Evolutionary conservation across 768 basidiomycete genomes (phyloP).

Genomic region (Auriculariales sp.): DNA sequence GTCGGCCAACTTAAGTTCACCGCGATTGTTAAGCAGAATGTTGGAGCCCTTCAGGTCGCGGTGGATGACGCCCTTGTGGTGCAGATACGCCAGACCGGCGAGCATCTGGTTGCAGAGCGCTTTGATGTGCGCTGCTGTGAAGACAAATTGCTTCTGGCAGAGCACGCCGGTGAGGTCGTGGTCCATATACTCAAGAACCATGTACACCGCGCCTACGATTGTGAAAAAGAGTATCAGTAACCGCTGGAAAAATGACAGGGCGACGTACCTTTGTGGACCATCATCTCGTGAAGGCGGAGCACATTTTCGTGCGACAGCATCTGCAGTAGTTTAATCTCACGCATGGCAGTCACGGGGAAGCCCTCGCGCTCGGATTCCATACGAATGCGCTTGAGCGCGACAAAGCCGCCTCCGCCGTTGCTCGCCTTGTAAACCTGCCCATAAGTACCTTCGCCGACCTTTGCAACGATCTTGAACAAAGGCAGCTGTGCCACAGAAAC

Average conservation of each 20-base stretch:
- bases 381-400: slow-evolving; percentile 90
- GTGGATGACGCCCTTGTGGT: slow-evolving; percentile 91
- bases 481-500: background rate
- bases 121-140: slow-evolving; percentile 82
- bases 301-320: slow-evolving; percentile 82
- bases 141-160: slow-evolving; percentile 77
- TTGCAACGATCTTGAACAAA: slow-evolving; percentile 74
- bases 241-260: background rate
- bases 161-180: slow-evolving; percentile 93
- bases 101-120: slow-evolving; percentile 95
- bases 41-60: slow-evolving; percentile 99
- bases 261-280: slow-evolving; percentile 82
- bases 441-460: slow-evolving; percentile 97
- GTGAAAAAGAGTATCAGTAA: slow-evolving; percentile 4
- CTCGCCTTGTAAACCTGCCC: slow-evolving; percentile 96
- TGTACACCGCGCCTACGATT: slow-evolving; percentile 75
- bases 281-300: slow-evolving; percentile 88
- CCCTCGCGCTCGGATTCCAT: slow-evolving; percentile 98
- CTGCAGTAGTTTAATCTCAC: slow-evolving; percentile 95
- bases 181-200: slow-evolving; percentile 99
- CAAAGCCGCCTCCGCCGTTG: slow-evolving; percentile 62
- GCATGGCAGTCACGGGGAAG: slow-evolving; percentile 97
- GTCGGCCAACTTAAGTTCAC: slow-evolving; percentile 91
- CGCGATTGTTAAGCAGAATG: slow-evolving; percentile 80
- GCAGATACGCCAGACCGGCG: slow-evolving; percentile 83